phyloP scores from a whole-genome alignment of 2,329 filamentous ascomycete genomes.

The Beauveria caledonica region DNA sequence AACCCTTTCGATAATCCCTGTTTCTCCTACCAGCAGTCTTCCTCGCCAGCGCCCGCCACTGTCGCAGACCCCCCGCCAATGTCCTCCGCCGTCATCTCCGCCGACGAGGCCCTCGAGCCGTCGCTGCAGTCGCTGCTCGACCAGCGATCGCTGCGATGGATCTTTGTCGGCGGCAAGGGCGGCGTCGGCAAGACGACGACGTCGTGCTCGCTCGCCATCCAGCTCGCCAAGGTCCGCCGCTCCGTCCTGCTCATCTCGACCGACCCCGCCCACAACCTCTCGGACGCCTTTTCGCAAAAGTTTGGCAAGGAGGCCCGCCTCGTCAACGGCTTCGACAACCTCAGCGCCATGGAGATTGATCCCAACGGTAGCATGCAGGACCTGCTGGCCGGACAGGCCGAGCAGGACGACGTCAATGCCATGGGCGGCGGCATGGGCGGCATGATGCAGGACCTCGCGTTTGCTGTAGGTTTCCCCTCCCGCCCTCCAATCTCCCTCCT shows the following conservation, averaged over 20 bases:
- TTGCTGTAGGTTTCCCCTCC: slow-evolving; percentile 56
- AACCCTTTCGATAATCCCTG: neutral
- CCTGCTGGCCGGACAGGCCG: slow-evolving; percentile 68
- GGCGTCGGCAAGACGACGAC: slow-evolving; percentile 99
- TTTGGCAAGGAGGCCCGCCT: slow-evolving; percentile 97
- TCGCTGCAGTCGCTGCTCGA: slow-evolving; percentile 91
- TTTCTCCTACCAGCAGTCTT: neutral
- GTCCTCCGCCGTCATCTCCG: slow-evolving; percentile 32
- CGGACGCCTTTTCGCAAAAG: slow-evolving; percentile 96
- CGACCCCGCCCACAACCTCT: slow-evolving; percentile 95
- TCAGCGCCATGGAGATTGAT: slow-evolving; percentile 98
- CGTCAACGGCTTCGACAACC: slow-evolving; percentile 83
- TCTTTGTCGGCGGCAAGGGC: slow-evolving; percentile 97
- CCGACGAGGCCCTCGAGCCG: slow-evolving; percentile 75
- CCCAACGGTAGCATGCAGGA: slow-evolving; percentile 98
- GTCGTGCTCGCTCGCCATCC: slow-evolving; percentile 94
- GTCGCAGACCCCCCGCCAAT: slow-evolving; percentile 18
- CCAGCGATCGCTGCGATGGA: slow-evolving; percentile 93
- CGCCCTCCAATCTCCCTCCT: neutral
- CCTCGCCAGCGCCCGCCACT: neutral
- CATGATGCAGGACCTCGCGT: slow-evolving; percentile 98
- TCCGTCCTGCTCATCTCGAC: slow-evolving; percentile 97
- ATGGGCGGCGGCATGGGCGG: slow-evolving; percentile 71
- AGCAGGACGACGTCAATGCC: slow-evolving; percentile 54
- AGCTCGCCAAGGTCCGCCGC: slow-evolving; percentile 89